Conservation (phyloP, 129 eudicot species). For the Flaveria bidentis region DNA sequence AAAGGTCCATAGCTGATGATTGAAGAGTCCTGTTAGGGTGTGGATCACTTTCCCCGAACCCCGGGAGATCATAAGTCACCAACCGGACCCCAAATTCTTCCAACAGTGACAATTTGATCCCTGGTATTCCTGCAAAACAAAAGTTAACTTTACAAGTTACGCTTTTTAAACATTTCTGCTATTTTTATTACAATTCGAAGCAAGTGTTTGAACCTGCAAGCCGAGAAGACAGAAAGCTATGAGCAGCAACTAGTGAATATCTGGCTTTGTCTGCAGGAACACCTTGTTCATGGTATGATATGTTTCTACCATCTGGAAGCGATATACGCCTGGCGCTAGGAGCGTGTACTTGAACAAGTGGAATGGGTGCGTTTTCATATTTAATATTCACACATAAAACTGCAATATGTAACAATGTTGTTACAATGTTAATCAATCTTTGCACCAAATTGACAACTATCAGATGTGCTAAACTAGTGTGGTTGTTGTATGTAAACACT, state of each 20-base stretch:
- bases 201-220: conserved; percentile 56
- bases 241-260: conserved; percentile 62
- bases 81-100: conserved; percentile 88
- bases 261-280: conserved; percentile 65
- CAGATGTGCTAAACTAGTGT: background rate
- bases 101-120: conserved; percentile 59
- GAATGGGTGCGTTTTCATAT: conserved; percentile 36
- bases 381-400: conserved; percentile 58
- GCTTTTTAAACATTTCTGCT: background rate
- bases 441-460: background rate
- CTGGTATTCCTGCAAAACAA: conserved; percentile 61
- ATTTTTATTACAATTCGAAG: background rate
- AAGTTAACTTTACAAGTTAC: conserved; percentile 1
- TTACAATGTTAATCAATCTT: background rate
- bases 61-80: conserved; percentile 88
- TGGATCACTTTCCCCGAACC: conserved; percentile 96
- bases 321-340: conserved; percentile 61
- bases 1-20: conserved; percentile 77
- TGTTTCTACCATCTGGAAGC: conserved; percentile 86
- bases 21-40: conserved; percentile 75
- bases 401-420: conserved; percentile 41
- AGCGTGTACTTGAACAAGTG: conserved; percentile 58
- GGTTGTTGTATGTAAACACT: background rate
- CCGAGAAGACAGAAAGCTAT: conserved; percentile 80
- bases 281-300: conserved; percentile 82